Percentiles rank a stretch among this genome's conserved stretches.
Conservation (phyloP, 1,284 basidiomycete genomes). For the Sporisorium graminicola region DNA sequence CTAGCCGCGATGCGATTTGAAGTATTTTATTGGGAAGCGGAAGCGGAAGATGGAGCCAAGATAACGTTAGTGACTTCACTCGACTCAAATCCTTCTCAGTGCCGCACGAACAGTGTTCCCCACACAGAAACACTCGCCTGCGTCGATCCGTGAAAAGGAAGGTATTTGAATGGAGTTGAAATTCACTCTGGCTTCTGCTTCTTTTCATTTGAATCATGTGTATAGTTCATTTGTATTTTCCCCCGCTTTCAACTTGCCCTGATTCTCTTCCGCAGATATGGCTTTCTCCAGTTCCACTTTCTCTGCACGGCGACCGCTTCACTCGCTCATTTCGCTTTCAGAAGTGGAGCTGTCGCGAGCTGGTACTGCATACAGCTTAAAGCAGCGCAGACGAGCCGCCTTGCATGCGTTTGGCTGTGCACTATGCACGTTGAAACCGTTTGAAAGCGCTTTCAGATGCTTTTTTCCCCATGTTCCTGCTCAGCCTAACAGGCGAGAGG, state of each 20-base stretch:
- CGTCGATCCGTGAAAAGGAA: not conserved
- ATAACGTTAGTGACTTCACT: too few relatives aligned
- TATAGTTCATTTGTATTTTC: not conserved
- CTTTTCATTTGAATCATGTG: not conserved
- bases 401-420: not conserved
- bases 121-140: too few relatives aligned
- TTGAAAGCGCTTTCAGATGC: not conserved
- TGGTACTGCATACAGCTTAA: too few relatives aligned
- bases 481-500: not conserved
- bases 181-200: not conserved
- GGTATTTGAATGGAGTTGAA: not conserved
- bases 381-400: not conserved
- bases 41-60: too few relatives aligned
- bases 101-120: too few relatives aligned
- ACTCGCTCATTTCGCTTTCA: not conserved
- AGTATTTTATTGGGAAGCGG: too few relatives aligned
- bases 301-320: slow-evolving; percentile 3
- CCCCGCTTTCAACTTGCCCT: not conserved
- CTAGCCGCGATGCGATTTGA: too few relatives aligned
- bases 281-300: too few relatives aligned
- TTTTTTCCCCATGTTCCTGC: not conserved
- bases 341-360: not conserved
- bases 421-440: too few relatives aligned
- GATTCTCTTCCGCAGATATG: too few relatives aligned
- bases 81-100: too few relatives aligned